Evolutionary conservation across 306 rosid genomes (phyloP), one percentile per base, ranked within the genome.

Genomic region (Rosa chinensis): DNA sequence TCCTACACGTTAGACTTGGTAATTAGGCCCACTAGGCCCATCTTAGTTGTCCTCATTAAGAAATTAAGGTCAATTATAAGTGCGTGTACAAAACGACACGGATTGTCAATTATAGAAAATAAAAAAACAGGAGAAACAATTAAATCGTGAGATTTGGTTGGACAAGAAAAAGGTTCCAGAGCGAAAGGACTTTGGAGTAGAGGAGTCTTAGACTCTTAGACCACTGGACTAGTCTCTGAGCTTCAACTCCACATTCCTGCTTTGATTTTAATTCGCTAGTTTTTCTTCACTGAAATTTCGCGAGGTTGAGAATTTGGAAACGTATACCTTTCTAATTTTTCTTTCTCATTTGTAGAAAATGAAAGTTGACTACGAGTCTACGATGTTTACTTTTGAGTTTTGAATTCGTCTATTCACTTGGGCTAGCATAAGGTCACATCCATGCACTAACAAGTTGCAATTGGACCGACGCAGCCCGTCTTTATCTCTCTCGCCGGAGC

Each of bases 21-120:
- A n/a, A n/a, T n/a, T n/a, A n/a, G 44, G 70, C 44, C 69, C 67
- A 62, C 40, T 14, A 13, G 69, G 43, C 69, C 69, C 69, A 63
- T 63, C 43, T 16, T 10, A 64, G 11, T 5, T 64, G 70, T 64
- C 43, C 0, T 32, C 9, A 0, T 23, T 6, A 2, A 5, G 44
- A 64, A 14, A 28, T 11, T 35, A 16, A 25, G 10, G 66, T 25
- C 17, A 61, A 59, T 5, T 8, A n/a, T 0, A 0, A 20, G 4
- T 23, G 37, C 8, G 37, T 59, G 37, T 1, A 6, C 2, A 3
- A 23, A 21, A 23, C 66, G 37, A 59, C 37, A 23, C 6, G 16
- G 5, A 23, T 3, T 10, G 66, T 59, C 37, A 0, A 23, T 59
- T 3, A 16, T 10, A 23, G 37, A 59, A 59, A 59, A 11, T 2